Evolutionary conservation across 140 eudicot genomes (phyloP), one percentile per base, ranked within the genome.

Genomic region (Oenanthe javanica): DNA sequence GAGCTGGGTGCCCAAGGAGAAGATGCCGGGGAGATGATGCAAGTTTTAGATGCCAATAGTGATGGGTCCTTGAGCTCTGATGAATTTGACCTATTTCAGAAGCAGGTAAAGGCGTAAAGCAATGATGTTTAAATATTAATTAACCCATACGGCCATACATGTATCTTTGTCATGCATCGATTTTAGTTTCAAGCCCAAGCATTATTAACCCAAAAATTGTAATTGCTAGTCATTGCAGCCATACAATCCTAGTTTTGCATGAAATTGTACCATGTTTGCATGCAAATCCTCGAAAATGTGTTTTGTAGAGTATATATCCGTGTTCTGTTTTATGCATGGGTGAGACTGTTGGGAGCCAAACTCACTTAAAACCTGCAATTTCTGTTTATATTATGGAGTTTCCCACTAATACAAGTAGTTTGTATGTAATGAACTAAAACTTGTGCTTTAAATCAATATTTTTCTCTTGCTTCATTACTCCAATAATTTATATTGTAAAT

Each of bases 1-100:
- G 98, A 94, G 86, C 92, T 94, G 43, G 98, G 98, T 84, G 98
- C 97, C 77, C 89, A 87, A 81, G 93, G 89, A 70, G 95, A 90
- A 40, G 98, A 94, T 90, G 98, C 98, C 23, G 86, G 90, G 40
- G 97, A 94, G 87, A 92, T 94, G 97, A 94, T 94, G 98, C 94
- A 83, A 55, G 90, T 92, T 52, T 93, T 94, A 61, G 98, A 94
- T 90, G 84, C 97, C 21, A 94, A 94, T 77, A 89, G 91, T 84
- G 98, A 94, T 85, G 98, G 98, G 81, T 92, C 91, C 70, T 82
- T 94, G 77, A 94, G 98, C 89, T 88, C 94, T 5, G 96, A 94
- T 84, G 98, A 94, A 82, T 94, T 94, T 82, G 87, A 90, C 81
- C 82, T 83, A 79, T 94, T 94, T 82, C 97, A 94, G 81, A 86